A percentile compares a stretch with the other conserved stretches of the same genome.
phyloP scores from a whole-genome alignment of 75 land plant genomes.

The Cupressus sempervirens region DNA sequence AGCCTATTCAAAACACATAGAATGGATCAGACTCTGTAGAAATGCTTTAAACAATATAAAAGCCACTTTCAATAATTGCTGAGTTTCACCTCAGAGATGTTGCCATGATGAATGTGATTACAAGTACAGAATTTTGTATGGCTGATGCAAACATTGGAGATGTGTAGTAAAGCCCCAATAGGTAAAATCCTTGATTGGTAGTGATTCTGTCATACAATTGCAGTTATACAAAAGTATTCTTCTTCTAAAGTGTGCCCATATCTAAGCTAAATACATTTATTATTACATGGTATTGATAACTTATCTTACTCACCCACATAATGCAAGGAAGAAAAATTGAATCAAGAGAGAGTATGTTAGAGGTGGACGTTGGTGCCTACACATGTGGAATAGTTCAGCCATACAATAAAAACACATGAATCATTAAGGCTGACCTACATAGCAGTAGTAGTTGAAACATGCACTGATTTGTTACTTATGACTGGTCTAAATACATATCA shows the following conservation, averaged over 20 bases:
- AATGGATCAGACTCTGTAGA: background rate
- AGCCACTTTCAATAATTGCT: background rate
- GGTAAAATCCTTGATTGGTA: conserved; percentile 66
- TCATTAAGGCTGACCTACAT: background rate
- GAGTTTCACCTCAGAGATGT: conserved; percentile 54
- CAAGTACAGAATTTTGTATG: conserved; percentile 66
- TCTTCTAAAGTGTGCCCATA: background rate
- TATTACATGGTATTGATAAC: too few species aligned
- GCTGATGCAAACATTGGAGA: conserved; percentile 79
- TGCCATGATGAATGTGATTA: conserved; percentile 74
- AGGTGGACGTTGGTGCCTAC: conserved; percentile 61
- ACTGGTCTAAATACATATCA: background rate
- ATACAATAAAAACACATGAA: background rate
- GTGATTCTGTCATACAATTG: conserved; percentile 46
- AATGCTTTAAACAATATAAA: too few species aligned
- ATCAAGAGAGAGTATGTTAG: conserved; percentile 49
- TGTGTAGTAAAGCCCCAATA: too few species aligned
- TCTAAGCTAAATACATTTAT: background rate
- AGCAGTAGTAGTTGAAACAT: background rate
- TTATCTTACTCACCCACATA: too few species aligned
- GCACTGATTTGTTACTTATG: background rate
- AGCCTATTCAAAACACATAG: conserved; percentile 29
- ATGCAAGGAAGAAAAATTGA: conserved; percentile 68
- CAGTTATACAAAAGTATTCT: background rate
- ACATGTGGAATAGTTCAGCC: background rate